A percentile compares a stretch with the other conserved stretches of the same genome.
These are phyloP conservation scores for Pleurotus tuoliensis DNA, from an alignment of 768 basidiomycete genomes.

Conservation along the genomic window DNA sequence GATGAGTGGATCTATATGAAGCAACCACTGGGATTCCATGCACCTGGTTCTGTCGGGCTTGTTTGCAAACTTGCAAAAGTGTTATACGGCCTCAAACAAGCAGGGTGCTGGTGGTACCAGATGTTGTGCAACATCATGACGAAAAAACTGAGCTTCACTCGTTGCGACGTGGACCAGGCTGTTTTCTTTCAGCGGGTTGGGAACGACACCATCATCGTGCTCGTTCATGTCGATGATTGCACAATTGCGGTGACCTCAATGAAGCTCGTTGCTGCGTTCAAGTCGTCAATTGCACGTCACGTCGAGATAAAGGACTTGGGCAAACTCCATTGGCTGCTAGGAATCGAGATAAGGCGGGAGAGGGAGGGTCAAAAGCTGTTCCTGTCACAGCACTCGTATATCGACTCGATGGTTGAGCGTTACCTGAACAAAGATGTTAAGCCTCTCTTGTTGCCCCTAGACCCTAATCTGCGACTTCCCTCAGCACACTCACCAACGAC, in stretches of 20 bases:
- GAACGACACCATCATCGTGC: conserved; percentile 15
- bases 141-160: conserved; percentile 13
- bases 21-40: conserved; percentile 28
- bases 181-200: conserved; percentile 15
- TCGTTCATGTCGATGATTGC: conserved; percentile 29
- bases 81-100: conserved; percentile 27
- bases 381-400: conserved; percentile 27
- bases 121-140: conserved; percentile 6
- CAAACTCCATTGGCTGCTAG: conserved; percentile 24
- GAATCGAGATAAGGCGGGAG: conserved; percentile 18
- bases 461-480: conserved; percentile 15
- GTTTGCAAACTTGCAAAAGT: conserved; percentile 21
- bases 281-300: conserved; percentile 11
- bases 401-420: conserved; percentile 22
- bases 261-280: conserved; percentile 15
- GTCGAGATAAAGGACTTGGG: conserved; percentile 25
- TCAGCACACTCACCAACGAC: conserved; percentile 16
- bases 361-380: conserved; percentile 14
- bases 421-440: conserved; percentile 22
- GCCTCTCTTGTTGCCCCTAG: conserved; percentile 23
- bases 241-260: conserved; percentile 16
- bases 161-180: conserved; percentile 19
- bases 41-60: background rate
- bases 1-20: conserved; percentile 29
- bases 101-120: conserved; percentile 20